Evolutionary conservation across 1,139 yeast species (phyloP), one percentile per base, ranked within the genome.

Genomic region (Saccharomyces hybrid): DNA sequence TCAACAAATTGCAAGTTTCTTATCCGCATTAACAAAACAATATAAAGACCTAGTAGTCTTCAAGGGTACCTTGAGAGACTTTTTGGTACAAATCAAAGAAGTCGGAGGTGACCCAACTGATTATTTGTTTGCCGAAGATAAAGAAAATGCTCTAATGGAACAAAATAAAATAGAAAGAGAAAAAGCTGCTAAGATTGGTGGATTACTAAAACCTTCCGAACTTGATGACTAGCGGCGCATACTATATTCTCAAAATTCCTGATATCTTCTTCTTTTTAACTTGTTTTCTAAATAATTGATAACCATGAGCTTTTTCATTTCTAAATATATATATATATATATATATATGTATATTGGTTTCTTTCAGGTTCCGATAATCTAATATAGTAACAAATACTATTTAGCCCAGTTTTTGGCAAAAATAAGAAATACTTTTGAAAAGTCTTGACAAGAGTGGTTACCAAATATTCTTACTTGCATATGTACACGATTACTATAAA

Each of bases 171-270:
- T 78, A 58, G 95, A 88, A 65, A 83, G 85, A 66, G 95, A 89
- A 71, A 82, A 81, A 63, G 97, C 96, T 56, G 76, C 87, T 65
- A 84, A 83, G 75, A 86, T 93, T 60, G 98, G 98, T 63, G 99
- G 99, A 53, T 79, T 93, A 70, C 77, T 93, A 68, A 93, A 91
- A 71, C 99, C 99, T 38, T 84, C 96, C n/a, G 99, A 93, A 65
- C 80, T 91, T 82, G 97, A 88, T 65, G 97, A 89, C 63, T 81
- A 59, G 48, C 54, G 50, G 48, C 4, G 23, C 42, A 11, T 38
- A 14, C 41, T 30, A n/a, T 23, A n/a, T 9, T 50, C 25, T 50
- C 23, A 20, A 38, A 50, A 26, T n/a, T 48, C 6, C 50, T 13
- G 38, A 11, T 14, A 23, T 14, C 25, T 25, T 38, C 11, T 38